phyloP scores from a whole-genome alignment of 225 moss, liverwort and hornwort species.

The Neckera pumila region DNA sequence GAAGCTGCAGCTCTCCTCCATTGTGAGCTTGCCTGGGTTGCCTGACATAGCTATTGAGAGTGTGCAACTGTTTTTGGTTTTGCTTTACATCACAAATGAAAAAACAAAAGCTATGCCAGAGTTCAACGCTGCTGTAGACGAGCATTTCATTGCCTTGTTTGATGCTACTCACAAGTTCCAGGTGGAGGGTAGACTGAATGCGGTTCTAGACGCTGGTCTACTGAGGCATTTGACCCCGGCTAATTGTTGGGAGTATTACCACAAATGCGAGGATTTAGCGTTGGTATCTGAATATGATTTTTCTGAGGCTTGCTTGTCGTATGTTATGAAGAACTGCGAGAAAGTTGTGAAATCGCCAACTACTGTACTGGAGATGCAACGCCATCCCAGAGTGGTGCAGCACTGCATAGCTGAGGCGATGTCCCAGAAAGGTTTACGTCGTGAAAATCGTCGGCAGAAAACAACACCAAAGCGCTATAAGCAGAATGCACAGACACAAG shows the following conservation, averaged over 20 bases:
- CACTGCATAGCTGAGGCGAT: not conserved
- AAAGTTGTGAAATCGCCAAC: not conserved
- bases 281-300: not conserved
- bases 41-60: too few relatives aligned
- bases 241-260: not conserved
- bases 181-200: not conserved
- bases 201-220: not conserved
- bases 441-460: not conserved
- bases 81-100: not conserved
- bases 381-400: not conserved
- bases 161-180: not conserved
- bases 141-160: not conserved
- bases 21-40: not conserved
- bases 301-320: not conserved
- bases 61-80: not conserved
- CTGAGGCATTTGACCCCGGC: not conserved
- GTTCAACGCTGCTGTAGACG: not conserved
- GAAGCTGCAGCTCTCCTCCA: too few relatives aligned
- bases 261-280: not conserved
- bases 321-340: not conserved
- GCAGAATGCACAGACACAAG: not conserved
- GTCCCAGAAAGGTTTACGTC: not conserved
- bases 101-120: not conserved
- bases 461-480: not conserved
- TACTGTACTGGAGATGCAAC: not conserved